Base-by-base conservation (phyloP, 2,329 filamentous ascomycete species). In the Arthrobotrys megalospora region DNA sequence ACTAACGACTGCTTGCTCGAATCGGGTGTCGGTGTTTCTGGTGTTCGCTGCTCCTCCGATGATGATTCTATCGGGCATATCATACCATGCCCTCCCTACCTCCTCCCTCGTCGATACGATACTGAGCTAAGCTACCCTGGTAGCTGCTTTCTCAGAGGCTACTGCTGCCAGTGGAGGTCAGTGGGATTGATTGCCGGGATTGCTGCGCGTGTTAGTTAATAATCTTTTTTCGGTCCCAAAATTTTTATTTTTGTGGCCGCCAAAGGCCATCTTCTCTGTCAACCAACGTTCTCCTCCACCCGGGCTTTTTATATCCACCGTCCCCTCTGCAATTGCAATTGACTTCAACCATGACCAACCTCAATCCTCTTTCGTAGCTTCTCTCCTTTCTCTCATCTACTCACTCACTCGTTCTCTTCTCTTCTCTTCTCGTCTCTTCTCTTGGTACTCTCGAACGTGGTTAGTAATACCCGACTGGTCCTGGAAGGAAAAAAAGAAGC, bases 291-390 rank as follows among this genome's bases (percentile, higher is more conserved):
- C 28, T 62, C 52, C 14, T 6, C 62, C 28, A 24, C 50, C 16
- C n/a, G 4, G 16, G 7, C 19, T 63, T 78, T 72, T 55, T 67
- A 72, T 67, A 63, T 62, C 28, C 73, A 62, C 43, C 60, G 12
- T 58, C 58, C 66, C 43, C 24, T 34, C 52, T 34, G 6, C 19
- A 32, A 34, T 28, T 28, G 24, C 24, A 28, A 28, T 28, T 28
- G 24, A 58, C 52, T 28, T 67, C 47, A 47, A 64, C 53, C 75
- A 78, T 78, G 75, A 38, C 75, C 67, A 64, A 67, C 63, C 67
- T 72, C 62, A 68, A 69, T 64, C 72, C 53, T 8, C 55, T 53
- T 24, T 78, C 52, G 45, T 63, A 67, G 62, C 21, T 11, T 48
- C 34, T 47, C 36, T 62, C 60, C 50, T 48, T 67, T 48, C 32